Conservation (phyloP, 371 early-diverging fungal genomes). For the Cokeromyces recurvatus region DNA sequence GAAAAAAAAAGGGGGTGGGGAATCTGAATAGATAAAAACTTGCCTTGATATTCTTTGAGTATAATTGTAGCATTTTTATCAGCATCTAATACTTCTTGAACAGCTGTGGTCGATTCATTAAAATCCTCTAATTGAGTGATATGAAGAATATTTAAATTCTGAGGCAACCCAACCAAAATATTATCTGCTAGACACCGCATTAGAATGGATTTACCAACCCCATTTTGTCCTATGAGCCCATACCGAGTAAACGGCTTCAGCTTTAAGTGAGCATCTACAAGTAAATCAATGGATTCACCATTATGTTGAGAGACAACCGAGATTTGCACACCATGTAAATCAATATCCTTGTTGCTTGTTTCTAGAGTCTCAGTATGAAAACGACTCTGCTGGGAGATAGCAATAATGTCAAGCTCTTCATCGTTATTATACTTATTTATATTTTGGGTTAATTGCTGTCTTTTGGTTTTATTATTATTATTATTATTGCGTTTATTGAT, state of each 20-base stretch:
- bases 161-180: conserved; percentile 75
- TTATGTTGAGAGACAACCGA: conserved; percentile 45
- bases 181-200: conserved; percentile 69
- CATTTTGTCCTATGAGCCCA: conserved; percentile 85
- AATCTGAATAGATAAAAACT: too few species aligned
- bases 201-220: conserved; percentile 88
- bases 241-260: conserved; percentile 63
- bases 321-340: conserved; percentile 72
- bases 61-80: conserved; percentile 52
- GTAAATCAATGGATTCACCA: conserved; percentile 37
- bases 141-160: conserved; percentile 70
- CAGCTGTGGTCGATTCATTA: conserved; percentile 44
- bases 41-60: conserved; percentile 33
- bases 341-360: conserved; percentile 54
- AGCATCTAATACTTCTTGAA: conserved; percentile 68
- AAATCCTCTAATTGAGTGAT: conserved; percentile 69
- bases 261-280: conserved; percentile 62
- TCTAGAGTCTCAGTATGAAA: conserved; percentile 81
- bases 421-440: conserved; percentile 11
- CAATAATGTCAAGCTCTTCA: conserved; percentile 52
- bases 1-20: too few species aligned
- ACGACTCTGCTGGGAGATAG: conserved; percentile 80
- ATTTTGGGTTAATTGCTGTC: not conserved
- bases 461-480: not conserved
- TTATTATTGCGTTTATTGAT: not conserved